phyloP scores from a whole-genome alignment of 2,329 filamentous ascomycete species.

The Paraconiothyrium sp. region DNA sequence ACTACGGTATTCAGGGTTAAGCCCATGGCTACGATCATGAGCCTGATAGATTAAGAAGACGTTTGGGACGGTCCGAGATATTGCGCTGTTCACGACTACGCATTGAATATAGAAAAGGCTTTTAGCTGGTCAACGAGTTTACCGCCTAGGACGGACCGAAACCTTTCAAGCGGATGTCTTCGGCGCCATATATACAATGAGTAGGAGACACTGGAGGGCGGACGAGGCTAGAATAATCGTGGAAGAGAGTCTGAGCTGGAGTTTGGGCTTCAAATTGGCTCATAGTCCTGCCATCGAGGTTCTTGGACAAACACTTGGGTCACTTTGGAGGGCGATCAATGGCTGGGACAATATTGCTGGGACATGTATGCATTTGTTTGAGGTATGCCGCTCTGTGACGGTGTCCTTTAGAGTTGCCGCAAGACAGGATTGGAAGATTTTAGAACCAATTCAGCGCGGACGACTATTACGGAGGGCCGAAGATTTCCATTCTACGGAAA shows the following conservation, averaged over 20 bases:
- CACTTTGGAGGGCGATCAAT: conserved; percentile 61
- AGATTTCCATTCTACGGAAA: not conserved
- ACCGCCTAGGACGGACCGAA: conserved; percentile 61
- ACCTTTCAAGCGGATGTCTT: conserved; percentile 63
- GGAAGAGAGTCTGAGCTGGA: conserved; percentile 58
- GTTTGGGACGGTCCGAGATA: conserved; percentile 66
- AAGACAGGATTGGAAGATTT: conserved; percentile 26
- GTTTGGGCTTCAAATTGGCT: conserved; percentile 66
- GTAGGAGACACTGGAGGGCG: conserved; percentile 57
- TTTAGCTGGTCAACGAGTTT: conserved; percentile 53
- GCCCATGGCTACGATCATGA: conserved; percentile 62
- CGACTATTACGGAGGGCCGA: not conserved
- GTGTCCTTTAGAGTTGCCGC: conserved; percentile 48
- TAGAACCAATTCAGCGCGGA: conserved; percentile 28
- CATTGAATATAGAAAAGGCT: conserved; percentile 31
- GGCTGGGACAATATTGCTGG: conserved; percentile 60
- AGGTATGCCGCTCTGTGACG: conserved; percentile 61
- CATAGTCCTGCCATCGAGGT: conserved; percentile 64
- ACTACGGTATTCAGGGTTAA: conserved; percentile 68
- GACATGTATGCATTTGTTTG: conserved; percentile 67
- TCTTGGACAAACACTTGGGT: conserved; percentile 61
- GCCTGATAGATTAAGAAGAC: conserved; percentile 60
- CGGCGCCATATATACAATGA: conserved; percentile 50
- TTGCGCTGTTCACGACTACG: conserved; percentile 45
- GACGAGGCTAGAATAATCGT: conserved; percentile 61